phyloP scores from a whole-genome alignment of 1,139 yeast species.

The Pneumocystis jirovecii region DNA sequence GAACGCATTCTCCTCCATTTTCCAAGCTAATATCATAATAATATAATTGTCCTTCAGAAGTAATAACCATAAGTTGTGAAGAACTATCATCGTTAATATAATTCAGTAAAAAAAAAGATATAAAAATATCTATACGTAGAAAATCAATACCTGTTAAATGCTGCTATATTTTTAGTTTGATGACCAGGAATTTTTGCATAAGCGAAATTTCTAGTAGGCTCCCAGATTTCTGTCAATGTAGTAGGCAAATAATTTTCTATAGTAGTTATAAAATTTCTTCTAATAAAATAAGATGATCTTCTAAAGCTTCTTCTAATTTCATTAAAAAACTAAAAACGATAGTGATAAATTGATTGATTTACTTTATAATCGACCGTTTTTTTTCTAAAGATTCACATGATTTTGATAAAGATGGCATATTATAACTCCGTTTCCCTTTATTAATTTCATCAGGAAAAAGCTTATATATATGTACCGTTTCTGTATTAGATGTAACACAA shows the following conservation, averaged over 20 bases:
- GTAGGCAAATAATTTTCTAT: neutral
- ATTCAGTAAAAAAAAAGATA: neutral
- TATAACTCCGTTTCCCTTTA: slow-evolving; percentile 6
- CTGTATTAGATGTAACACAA: too few species aligned
- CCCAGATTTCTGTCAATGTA: neutral
- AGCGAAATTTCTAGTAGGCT: neutral
- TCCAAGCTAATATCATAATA: neutral
- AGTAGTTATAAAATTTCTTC: neutral
- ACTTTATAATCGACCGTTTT: neutral
- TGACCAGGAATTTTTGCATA: neutral
- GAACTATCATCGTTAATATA: neutral
- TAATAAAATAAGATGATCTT: neutral
- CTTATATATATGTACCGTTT: too few species aligned
- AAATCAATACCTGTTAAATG: neutral
- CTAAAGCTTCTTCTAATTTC: neutral
- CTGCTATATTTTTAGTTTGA: neutral
- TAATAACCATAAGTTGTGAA: neutral
- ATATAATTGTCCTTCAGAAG: neutral
- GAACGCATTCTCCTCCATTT: neutral
- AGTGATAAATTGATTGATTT: slow-evolving; percentile 8
- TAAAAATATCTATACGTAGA: neutral
- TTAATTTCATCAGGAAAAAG: neutral
- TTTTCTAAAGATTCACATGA: slow-evolving; percentile 6
- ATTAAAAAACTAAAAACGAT: slow-evolving; percentile 9
- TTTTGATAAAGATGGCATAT: slow-evolving; percentile 7